phyloP scores from a whole-genome alignment of 2,329 filamentous ascomycete genomes.

The Sporothrix brunneoviolacea region DNA sequence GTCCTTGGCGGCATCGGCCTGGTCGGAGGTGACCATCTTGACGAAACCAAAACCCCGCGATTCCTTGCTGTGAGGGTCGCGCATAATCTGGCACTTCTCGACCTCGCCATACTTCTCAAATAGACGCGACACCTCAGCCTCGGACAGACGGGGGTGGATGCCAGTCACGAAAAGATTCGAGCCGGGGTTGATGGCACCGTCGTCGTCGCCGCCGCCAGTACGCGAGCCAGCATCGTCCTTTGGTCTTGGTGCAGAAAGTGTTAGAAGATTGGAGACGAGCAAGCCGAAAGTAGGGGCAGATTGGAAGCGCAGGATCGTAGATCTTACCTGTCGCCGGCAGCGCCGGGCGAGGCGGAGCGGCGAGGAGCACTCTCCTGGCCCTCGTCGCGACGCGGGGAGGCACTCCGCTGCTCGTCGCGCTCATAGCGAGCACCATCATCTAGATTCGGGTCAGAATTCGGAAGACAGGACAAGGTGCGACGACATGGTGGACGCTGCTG shows the following conservation, averaged over 20 bases:
- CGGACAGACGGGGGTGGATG: conserved; percentile 85
- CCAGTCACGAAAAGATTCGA: conserved; percentile 99
- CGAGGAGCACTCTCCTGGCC: conserved; percentile 49
- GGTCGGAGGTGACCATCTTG: conserved; percentile 93
- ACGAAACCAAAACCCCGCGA: conserved; percentile 98
- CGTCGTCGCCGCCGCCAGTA: conserved; percentile 55
- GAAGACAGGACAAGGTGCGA: not conserved
- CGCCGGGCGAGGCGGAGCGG: conserved; percentile 56
- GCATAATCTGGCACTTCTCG: conserved; percentile 99
- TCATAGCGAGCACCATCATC: conserved; percentile 61
- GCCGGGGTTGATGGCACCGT: conserved; percentile 80
- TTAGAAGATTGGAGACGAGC: not conserved
- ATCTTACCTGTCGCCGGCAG: conserved; percentile 45
- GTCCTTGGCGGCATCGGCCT: conserved; percentile 95
- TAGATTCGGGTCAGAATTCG: conserved; percentile 25
- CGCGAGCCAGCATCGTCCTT: conserved; percentile 39
- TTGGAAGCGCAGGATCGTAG: not conserved
- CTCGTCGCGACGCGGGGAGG: conserved; percentile 60
- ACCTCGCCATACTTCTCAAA: conserved; percentile 99
- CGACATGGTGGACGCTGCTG: not conserved
- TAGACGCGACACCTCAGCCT: conserved; percentile 85
- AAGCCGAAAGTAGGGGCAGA: not conserved
- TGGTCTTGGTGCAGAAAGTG: conserved; percentile 22
- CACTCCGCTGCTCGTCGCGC: conserved; percentile 55
- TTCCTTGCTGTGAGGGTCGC: conserved; percentile 96